These are phyloP conservation scores for Draba incana DNA, from an alignment of 345 rosid species.

Conservation along the genomic window DNA sequence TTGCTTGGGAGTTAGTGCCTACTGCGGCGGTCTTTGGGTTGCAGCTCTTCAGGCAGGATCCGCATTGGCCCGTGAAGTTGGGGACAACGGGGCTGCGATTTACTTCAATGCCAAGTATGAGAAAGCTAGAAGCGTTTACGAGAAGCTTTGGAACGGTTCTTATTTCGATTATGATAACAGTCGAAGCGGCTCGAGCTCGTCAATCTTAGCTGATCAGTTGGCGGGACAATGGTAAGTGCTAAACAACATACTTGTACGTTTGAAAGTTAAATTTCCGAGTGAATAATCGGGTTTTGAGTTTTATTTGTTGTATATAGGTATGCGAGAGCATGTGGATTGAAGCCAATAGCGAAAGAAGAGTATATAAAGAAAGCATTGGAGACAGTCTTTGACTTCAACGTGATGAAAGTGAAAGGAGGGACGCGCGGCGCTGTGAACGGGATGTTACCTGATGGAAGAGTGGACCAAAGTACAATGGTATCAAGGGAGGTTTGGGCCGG, in stretches of 20 bases:
- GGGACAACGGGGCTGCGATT: conserved; percentile 52
- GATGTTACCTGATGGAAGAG: conserved; percentile 65
- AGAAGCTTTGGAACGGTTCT: conserved; percentile 78
- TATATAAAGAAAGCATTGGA: conserved; percentile 56
- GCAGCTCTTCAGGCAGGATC: conserved; percentile 83
- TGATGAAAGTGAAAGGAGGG: conserved; percentile 66
- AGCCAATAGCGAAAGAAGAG: conserved; percentile 62
- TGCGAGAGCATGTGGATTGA: conserved; percentile 66
- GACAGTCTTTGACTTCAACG: conserved; percentile 66
- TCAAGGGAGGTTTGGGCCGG: conserved; percentile 79
- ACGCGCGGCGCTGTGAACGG: conserved; percentile 70
- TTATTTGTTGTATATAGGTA: conserved; percentile 48
- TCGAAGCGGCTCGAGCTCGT: conserved; percentile 50
- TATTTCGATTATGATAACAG: conserved; percentile 73
- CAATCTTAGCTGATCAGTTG: conserved; percentile 79
- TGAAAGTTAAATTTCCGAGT: background rate
- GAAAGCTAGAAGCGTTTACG: conserved; percentile 63
- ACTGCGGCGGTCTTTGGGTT: conserved; percentile 83
- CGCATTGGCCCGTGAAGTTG: conserved; percentile 61
- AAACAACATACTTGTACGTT: background rate
- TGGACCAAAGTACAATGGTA: conserved; percentile 62
- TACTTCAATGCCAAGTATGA: conserved; percentile 64
- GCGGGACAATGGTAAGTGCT: conserved; percentile 76
- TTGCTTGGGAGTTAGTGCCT: conserved; percentile 67
- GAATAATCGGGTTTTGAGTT: background rate